Percentiles rank a stretch among this genome's conserved stretches.
phyloP scores from a whole-genome alignment of 352 stramenopile species.

The Achlya hypogyna region DNA sequence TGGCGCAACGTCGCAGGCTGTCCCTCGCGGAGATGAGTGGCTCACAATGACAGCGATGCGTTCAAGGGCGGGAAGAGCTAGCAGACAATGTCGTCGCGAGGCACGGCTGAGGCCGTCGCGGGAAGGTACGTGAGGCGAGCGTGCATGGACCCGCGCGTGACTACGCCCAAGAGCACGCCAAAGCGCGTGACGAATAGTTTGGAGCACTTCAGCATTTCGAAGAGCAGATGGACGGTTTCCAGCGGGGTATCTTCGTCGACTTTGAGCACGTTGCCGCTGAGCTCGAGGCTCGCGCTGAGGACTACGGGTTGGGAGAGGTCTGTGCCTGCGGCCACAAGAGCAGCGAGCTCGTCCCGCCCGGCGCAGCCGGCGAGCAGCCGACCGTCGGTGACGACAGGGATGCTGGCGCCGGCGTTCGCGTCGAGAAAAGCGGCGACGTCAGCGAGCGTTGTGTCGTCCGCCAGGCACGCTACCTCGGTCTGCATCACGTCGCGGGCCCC shows the following conservation, averaged over 20 bases:
- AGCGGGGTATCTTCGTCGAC: constrained; percentile 46
- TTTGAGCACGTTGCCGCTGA: constrained; percentile 79
- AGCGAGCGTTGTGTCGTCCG: constrained; percentile 57
- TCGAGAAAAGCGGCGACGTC: constrained; percentile 64
- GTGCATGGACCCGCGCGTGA: constrained; percentile 52
- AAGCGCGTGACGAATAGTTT: constrained; percentile 84
- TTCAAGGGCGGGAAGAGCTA: background rate
- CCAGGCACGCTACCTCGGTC: constrained; percentile 55
- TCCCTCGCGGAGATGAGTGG: too few species aligned
- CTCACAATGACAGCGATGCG: too few species aligned
- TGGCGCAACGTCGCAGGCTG: too few species aligned
- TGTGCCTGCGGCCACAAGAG: background rate
- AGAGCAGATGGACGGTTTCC: constrained; percentile 85
- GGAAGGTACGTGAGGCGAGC: constrained; percentile 29
- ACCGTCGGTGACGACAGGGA: constrained; percentile 59
- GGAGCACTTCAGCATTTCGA: constrained; percentile 84
- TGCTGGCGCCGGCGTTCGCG: constrained; percentile 53
- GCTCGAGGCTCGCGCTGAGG: constrained; percentile 49
- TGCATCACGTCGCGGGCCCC: constrained; percentile 63
- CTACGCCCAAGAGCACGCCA: constrained; percentile 67
- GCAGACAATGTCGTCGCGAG: constrained; percentile 15
- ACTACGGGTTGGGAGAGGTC: constrained; percentile 52
- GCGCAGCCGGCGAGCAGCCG: constrained; percentile 61
- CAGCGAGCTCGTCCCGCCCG: constrained; percentile 30
- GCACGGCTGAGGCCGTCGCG: background rate